Evolutionary conservation across 805 yeast species (phyloP).

Genomic region (Starmerella ratchasimensis): DNA sequence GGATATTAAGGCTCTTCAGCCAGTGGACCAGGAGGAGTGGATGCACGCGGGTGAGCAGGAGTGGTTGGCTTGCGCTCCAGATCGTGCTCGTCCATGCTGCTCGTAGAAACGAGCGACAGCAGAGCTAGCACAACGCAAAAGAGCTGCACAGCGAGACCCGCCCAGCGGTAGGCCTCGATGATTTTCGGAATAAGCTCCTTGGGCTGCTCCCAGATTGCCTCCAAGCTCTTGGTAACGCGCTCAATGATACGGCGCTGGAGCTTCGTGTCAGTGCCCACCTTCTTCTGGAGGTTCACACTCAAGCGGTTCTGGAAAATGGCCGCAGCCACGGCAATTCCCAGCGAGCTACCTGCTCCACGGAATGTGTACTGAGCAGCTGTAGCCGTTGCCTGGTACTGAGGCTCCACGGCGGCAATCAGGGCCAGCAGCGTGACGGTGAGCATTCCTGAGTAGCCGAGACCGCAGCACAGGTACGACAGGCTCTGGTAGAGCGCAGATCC

Average conservation of each 20-base stretch:
- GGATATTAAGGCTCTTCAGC: too few relatives aligned
- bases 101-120: constrained; percentile 32
- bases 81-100: constrained; percentile 41
- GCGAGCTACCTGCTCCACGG: constrained; percentile 73
- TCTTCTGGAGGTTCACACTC: constrained; percentile 21
- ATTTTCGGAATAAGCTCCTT: constrained; percentile 31
- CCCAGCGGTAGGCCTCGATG: constrained; percentile 34
- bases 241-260: constrained; percentile 27
- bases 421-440: constrained; percentile 63
- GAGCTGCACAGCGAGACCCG: constrained; percentile 37
- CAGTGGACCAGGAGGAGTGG: constrained; percentile 16
- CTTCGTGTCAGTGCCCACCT: constrained; percentile 25
- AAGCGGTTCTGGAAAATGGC: constrained; percentile 48
- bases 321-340: constrained; percentile 60
- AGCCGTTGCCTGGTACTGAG: constrained; percentile 62
- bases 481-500: constrained; percentile 41
- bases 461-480: constrained; percentile 33
- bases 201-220: constrained; percentile 39
- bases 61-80: constrained; percentile 14
- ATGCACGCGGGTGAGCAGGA: constrained; percentile 4
- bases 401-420: constrained; percentile 60
- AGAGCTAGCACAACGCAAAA: constrained; percentile 33
- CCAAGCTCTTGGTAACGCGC: constrained; percentile 38
- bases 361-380: constrained; percentile 84
- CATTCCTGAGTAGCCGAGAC: constrained; percentile 52